Conservation (phyloP, 768 basidiomycete genomes). For the Gymnopilus junonius region DNA sequence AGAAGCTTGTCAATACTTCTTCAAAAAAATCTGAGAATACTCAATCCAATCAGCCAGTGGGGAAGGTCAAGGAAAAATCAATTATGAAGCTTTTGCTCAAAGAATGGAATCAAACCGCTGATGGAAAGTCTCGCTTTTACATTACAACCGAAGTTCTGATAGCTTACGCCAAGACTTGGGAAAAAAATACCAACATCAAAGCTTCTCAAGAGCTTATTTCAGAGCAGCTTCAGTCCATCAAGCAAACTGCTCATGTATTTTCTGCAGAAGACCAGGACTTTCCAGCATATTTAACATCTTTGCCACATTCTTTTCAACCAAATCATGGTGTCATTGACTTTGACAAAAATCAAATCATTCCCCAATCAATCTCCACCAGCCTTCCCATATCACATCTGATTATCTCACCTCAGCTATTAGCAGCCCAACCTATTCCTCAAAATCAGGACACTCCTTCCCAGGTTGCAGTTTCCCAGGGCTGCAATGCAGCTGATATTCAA, state of each 20-base stretch:
- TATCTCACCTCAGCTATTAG: not conserved
- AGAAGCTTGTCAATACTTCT: slow-evolving; percentile 20
- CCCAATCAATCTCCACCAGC: not conserved
- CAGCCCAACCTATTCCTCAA: not conserved
- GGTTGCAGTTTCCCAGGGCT: too few relatives aligned
- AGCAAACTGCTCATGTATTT: not conserved
- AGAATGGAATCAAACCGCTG: slow-evolving; percentile 26
- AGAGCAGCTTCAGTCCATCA: not conserved
- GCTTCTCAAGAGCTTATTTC: slow-evolving; percentile 28
- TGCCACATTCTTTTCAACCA: not conserved
- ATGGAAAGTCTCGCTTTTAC: slow-evolving; percentile 28
- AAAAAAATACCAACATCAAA: slow-evolving; percentile 23
- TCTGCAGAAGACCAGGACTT: not conserved
- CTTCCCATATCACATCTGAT: not conserved
- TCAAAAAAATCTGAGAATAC: slow-evolving; percentile 7
- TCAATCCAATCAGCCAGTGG: not conserved
- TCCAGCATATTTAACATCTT: not conserved
- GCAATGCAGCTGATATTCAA: too few relatives aligned
- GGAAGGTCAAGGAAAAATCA: slow-evolving; percentile 11
- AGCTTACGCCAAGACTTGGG: slow-evolving; percentile 29
- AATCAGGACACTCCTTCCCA: not conserved
- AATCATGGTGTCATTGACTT: not conserved
- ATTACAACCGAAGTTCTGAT: slow-evolving; percentile 26
- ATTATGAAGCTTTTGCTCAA: slow-evolving; percentile 25
- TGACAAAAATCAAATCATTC: not conserved